A percentile compares a stretch with the other conserved stretches of the same genome.
These are phyloP conservation scores for Spencermartinsiella europaea DNA, from an alignment of 805 yeast genomes.

Conservation along the genomic window DNA sequence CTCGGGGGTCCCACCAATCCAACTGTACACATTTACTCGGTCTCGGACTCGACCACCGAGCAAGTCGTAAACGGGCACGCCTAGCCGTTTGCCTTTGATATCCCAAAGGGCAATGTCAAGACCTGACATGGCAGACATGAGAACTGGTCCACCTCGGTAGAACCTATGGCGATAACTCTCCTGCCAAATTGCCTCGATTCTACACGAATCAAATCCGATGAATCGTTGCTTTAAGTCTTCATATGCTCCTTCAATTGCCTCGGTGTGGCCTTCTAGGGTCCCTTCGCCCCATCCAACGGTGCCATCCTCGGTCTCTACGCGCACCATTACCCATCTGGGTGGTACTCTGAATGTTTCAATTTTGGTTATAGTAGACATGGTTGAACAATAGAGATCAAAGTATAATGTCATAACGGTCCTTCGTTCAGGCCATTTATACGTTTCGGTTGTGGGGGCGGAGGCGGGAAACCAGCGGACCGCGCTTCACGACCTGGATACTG, in stretches of 20 bases:
- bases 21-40: slow-evolving; percentile 27
- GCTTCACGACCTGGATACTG: too few species aligned
- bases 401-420: too few species aligned
- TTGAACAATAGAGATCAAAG: too few species aligned
- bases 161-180: slow-evolving; percentile 30
- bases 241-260: slow-evolving; percentile 32
- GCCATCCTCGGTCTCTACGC: slow-evolving; percentile 27
- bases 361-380: slow-evolving; percentile 13
- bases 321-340: slow-evolving; percentile 29
- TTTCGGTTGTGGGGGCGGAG: too few species aligned
- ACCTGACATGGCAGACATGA: slow-evolving; percentile 32
- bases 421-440: too few species aligned
- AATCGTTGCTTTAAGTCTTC: slow-evolving; percentile 29
- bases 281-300: slow-evolving; percentile 31
- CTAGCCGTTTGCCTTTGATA: slow-evolving; percentile 29
- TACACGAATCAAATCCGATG: slow-evolving; percentile 29
- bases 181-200: slow-evolving; percentile 27
- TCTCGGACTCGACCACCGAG: slow-evolving; percentile 31
- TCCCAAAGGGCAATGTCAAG: slow-evolving; percentile 34
- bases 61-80: slow-evolving; percentile 30
- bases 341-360: slow-evolving; percentile 30
- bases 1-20: slow-evolving; percentile 30
- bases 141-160: slow-evolving; percentile 31
- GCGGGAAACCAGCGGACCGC: too few species aligned
- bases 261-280: slow-evolving; percentile 31